Conservation (phyloP, 208 protist species). For the Leishmania guyanensis region DNA sequence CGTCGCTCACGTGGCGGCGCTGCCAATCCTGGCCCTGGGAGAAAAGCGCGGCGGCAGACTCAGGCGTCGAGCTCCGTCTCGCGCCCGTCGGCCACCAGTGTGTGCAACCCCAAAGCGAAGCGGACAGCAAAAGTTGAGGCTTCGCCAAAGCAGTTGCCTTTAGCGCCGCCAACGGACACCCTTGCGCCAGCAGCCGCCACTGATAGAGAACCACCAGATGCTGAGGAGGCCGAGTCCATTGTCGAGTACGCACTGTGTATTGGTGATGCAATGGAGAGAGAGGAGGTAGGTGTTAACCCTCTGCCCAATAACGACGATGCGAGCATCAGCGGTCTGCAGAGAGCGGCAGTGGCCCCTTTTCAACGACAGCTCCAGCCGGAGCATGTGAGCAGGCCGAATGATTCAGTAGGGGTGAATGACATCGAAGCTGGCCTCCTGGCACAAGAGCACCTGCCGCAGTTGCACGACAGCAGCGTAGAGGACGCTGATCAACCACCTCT, state of each 20-base stretch:
- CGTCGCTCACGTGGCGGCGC: background rate
- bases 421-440: background rate
- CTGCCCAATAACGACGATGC: background rate
- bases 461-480: conserved; percentile 2
- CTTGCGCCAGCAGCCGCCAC: background rate
- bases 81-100: background rate
- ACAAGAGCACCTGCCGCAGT: background rate
- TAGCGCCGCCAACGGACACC: background rate
- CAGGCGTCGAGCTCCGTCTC: background rate
- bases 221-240: conserved; percentile 4
- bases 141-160: background rate
- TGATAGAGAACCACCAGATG: background rate
- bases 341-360: background rate
- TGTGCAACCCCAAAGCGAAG: background rate
- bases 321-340: conserved; percentile 10
- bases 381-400: background rate
- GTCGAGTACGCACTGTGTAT: conserved; percentile 27
- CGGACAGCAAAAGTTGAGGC: background rate
- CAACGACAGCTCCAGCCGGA: background rate
- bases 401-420: background rate
- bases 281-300: background rate
- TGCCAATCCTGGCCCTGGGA: background rate
- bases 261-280: background rate
- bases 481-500: background rate
- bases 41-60: background rate